A percentile compares a stretch with the other conserved stretches of the same genome.
Evolutionary conservation across 768 basidiomycete genomes (phyloP).

Genomic region (Gloeopeniophorella convolvens): DNA sequence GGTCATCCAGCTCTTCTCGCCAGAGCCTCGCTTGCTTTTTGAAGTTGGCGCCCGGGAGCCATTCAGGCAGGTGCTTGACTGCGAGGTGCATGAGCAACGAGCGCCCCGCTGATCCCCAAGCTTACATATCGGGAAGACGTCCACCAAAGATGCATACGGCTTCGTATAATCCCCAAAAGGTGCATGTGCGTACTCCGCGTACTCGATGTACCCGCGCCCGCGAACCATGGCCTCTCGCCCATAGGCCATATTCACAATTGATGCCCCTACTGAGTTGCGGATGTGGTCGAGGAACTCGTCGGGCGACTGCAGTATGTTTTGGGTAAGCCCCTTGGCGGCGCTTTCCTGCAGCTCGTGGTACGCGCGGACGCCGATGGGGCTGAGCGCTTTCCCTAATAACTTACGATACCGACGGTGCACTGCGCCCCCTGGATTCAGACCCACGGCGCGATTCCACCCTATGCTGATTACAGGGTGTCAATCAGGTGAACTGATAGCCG

Average conservation of each 20-base stretch:
- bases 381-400: not conserved
- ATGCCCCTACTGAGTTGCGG: not conserved
- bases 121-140: not conserved
- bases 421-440: not conserved
- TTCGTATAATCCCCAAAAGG: not conserved
- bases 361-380: not conserved
- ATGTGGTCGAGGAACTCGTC: not conserved
- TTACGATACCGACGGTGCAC: not conserved
- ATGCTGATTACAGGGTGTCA: not conserved
- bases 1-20: conserved; percentile 10
- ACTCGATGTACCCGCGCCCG: not conserved
- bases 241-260: not conserved
- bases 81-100: too few species aligned
- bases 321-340: not conserved
- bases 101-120: too few species aligned
- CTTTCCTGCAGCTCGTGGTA: not conserved
- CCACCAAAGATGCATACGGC: not conserved
- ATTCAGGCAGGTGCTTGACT: conserved; percentile 18
- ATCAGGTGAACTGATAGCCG: not conserved
- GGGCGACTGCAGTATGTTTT: not conserved
- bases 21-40: conserved; percentile 13
- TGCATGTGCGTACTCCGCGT: not conserved
- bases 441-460: not conserved
- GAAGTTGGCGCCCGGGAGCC: conserved; percentile 22
- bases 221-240: not conserved